Percentiles rank a stretch among this genome's conserved stretches.
phyloP scores from a whole-genome alignment of 495 filamentous ascomycete genomes.

The Hypomontagnella monticulosa region DNA sequence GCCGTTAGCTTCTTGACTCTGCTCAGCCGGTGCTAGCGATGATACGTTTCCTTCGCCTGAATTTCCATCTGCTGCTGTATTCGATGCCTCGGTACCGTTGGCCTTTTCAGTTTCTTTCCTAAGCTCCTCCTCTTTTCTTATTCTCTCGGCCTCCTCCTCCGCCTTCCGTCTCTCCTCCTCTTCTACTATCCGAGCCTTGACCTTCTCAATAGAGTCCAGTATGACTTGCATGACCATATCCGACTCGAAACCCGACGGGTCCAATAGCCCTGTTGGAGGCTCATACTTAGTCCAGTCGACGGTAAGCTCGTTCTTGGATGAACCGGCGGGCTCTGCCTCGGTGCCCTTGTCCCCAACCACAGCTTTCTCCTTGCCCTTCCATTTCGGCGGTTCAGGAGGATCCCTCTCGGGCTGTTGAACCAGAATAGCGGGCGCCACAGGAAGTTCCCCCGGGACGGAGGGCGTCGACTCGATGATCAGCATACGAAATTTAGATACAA shows the following conservation, averaged over 20 bases:
- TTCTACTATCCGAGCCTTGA: constrained; percentile 45
- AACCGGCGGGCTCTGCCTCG: background rate
- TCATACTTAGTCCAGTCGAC: constrained; percentile 50
- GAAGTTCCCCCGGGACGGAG: constrained; percentile 26
- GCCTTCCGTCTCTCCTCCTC: constrained; percentile 33
- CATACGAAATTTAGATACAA: constrained; percentile 24
- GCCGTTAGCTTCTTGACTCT: background rate
- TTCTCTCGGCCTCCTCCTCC: constrained; percentile 20
- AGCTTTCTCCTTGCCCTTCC: constrained; percentile 42
- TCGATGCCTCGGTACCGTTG: background rate
- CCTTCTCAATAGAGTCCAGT: constrained; percentile 45
- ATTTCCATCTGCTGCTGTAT: constrained; percentile 1
- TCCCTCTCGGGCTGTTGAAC: constrained; percentile 3
- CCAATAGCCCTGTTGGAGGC: constrained; percentile 45
- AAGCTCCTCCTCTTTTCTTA: constrained; percentile 28
- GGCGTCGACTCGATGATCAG: constrained; percentile 18
- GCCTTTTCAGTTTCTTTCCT: constrained; percentile 22
- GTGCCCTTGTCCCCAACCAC: background rate
- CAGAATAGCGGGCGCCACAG: background rate
- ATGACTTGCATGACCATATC: constrained; percentile 46
- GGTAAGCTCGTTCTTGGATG: background rate
- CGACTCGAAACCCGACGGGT: constrained; percentile 34
- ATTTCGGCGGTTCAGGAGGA: constrained; percentile 5
- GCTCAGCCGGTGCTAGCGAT: background rate
- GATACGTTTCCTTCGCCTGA: background rate